Evolutionary conservation across 352 stramenopile species (phyloP).

Genomic region (Globisporangium yorkense): DNA sequence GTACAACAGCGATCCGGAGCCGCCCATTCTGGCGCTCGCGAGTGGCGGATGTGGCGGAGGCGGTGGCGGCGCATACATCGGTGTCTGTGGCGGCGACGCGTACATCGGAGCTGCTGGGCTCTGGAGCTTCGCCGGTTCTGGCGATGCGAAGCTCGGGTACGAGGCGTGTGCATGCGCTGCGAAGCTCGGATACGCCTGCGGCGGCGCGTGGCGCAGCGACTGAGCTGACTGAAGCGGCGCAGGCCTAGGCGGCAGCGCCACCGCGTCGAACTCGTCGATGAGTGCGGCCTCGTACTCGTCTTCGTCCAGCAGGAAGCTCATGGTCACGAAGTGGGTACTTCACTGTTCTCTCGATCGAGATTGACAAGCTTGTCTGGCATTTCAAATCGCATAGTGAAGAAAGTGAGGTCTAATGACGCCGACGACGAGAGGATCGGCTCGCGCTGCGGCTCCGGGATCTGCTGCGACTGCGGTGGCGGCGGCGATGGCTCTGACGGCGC

Average conservation of each 20-base stretch:
- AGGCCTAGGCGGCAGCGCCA: not conserved
- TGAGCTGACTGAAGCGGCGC: slow-evolving; percentile 5
- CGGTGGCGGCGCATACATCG: not conserved
- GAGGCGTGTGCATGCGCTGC: not conserved
- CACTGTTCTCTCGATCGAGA: no score
- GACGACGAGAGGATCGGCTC: slow-evolving; percentile 6
- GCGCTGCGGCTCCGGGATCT: slow-evolving; percentile 3
- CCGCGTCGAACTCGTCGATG: slow-evolving; percentile 64
- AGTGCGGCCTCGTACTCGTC: slow-evolving; percentile 40
- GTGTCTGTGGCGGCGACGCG: no score
- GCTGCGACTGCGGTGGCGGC: slow-evolving; percentile 2
- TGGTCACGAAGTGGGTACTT: not conserved
- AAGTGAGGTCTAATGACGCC: slow-evolving; percentile 10
- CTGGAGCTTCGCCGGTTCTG: not conserved
- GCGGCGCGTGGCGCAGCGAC: not conserved
- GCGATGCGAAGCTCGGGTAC: not conserved
- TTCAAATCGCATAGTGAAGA: not conserved
- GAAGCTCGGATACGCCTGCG: not conserved
- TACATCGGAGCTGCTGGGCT: not conserved
- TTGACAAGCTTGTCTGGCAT: not conserved
- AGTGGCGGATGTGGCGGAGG: not conserved
- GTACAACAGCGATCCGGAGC: slow-evolving; percentile 11
- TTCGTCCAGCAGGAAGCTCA: slow-evolving; percentile 4
- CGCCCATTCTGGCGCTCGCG: not conserved
- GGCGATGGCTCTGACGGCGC: not conserved